These are phyloP conservation scores for Gypsophila paniculata DNA, from an alignment of 179 eudicot species.

Conservation along the genomic window DNA sequence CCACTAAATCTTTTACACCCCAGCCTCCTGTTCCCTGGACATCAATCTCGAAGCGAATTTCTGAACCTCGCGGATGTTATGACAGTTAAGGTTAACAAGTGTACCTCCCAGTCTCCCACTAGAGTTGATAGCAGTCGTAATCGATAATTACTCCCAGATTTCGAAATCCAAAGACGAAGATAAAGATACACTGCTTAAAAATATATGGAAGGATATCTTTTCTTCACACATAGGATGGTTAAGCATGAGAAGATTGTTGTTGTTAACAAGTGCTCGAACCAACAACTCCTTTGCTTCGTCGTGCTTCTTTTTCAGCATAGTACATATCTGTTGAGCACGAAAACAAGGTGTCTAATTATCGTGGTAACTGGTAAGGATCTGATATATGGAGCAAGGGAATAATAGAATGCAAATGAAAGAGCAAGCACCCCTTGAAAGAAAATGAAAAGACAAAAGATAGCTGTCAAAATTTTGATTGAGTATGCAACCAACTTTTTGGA, in stretches of 20 bases:
- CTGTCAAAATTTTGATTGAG: background rate
- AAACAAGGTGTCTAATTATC: too few species aligned
- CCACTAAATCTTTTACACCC: slow-evolving; percentile 14
- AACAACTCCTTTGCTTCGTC: slow-evolving; percentile 87
- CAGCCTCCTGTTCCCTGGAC: slow-evolving; percentile 34
- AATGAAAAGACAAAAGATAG: background rate
- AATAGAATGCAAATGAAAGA: background rate
- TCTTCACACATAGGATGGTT: slow-evolving; percentile 64
- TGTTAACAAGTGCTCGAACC: slow-evolving; percentile 72
- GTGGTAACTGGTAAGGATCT: background rate
- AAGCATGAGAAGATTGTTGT: slow-evolving; percentile 80
- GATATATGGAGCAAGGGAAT: background rate
- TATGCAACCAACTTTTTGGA: background rate
- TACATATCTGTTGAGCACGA: slow-evolving; percentile 55
- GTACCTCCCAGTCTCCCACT: background rate
- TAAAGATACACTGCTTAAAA: background rate
- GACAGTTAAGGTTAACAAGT: slow-evolving; percentile 28
- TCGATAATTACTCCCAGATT: background rate
- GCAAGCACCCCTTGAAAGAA: background rate
- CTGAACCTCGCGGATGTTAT: slow-evolving; percentile 49
- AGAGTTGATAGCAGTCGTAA: background rate
- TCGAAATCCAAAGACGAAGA: background rate
- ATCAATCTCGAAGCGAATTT: slow-evolving; percentile 49
- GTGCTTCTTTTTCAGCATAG: slow-evolving; percentile 71
- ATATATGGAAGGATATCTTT: slow-evolving; percentile 64